Conservation (phyloP, 352 stramenopile genomes). For the Aphanomyces euteiches region DNA sequence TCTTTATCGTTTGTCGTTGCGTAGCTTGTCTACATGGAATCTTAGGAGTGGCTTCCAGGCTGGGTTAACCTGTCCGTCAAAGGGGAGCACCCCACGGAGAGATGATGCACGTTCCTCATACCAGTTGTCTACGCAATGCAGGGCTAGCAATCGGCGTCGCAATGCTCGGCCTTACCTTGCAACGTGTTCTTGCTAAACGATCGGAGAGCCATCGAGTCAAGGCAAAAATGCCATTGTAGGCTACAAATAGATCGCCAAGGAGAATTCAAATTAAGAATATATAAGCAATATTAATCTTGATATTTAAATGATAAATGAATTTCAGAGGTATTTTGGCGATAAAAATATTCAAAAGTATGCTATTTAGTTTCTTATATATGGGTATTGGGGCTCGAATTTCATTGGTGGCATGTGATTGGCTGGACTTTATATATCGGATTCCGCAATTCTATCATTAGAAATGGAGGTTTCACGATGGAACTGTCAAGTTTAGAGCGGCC, state of each 20-base stretch:
- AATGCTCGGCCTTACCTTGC: conserved; percentile 2
- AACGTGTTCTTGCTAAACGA: conserved; percentile 26
- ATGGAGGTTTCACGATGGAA: not conserved
- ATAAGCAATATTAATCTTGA: not conserved
- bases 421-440: not conserved
- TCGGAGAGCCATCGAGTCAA: conserved; percentile 8
- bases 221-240: no score
- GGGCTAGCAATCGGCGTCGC: not conserved
- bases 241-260: not conserved
- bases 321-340: not conserved
- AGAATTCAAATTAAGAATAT: not conserved
- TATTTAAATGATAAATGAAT: not conserved
- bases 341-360: not conserved
- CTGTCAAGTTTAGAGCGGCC: not conserved
- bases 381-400: not conserved
- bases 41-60: not conserved
- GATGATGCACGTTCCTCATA: conserved; percentile 64
- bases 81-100: conserved; percentile 63
- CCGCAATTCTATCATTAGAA: not conserved
- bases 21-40: conserved; percentile 53
- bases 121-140: conserved; percentile 65
- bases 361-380: not conserved
- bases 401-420: not conserved
- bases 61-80: conserved; percentile 47
- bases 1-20: conserved; percentile 52